Conservation (phyloP, 2,329 filamentous ascomycete species). For the Cercospora sojina region DNA sequence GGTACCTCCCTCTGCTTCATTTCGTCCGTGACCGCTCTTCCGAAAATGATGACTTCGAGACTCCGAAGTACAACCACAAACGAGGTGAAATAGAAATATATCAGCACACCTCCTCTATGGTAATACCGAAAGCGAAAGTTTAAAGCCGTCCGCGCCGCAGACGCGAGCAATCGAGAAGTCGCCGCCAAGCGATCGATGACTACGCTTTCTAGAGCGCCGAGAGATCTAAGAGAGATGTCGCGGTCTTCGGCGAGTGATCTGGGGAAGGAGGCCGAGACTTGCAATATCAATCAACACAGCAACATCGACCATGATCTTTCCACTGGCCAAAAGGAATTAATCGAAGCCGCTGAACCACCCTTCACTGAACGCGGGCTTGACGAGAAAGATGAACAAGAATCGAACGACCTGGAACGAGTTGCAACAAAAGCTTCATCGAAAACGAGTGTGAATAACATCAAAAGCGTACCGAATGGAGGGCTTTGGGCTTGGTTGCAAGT, state of each 20-base stretch:
- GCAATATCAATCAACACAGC: not conserved
- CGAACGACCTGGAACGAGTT: constrained; percentile 21
- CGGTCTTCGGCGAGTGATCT: constrained; percentile 9
- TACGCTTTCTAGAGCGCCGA: not conserved
- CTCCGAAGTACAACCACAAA: not conserved
- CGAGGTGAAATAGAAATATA: not conserved
- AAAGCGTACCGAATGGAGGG: constrained; percentile 49
- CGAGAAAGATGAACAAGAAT: constrained; percentile 14
- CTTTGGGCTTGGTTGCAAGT: constrained; percentile 51
- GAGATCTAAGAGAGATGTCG: not conserved
- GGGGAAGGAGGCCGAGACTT: not conserved
- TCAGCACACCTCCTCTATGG: not conserved
- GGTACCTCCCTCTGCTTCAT: not conserved
- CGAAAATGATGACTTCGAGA: not conserved
- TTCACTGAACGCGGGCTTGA: constrained; percentile 8
- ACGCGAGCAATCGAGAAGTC: not conserved
- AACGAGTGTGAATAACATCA: constrained; percentile 44
- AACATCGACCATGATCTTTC: not conserved
- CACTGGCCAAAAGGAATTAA: constrained; percentile 7
- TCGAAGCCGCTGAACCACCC: constrained; percentile 17
- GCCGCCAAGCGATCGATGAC: not conserved
- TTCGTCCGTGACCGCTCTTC: not conserved
- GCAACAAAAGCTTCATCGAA: constrained; percentile 29
- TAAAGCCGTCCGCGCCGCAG: not conserved
- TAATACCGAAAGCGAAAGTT: not conserved